Conservation (phyloP, 257 asterid genomes). For the Haberlea rhodopensis region DNA sequence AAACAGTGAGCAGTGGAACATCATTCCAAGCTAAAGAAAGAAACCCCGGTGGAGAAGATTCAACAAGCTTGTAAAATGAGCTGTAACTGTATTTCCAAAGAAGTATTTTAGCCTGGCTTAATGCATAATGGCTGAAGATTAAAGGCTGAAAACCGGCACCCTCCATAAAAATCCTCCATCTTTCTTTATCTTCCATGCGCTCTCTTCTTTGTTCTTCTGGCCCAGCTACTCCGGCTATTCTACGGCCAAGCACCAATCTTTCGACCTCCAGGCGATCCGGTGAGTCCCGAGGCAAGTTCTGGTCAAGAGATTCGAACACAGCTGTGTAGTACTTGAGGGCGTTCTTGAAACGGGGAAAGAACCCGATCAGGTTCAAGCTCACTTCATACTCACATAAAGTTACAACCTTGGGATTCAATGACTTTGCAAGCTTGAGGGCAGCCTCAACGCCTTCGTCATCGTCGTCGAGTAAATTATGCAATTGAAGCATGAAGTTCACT, state of each 20-base stretch:
- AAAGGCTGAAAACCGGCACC: conserved; percentile 69
- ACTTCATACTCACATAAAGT: conserved; percentile 83
- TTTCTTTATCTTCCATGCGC: conserved; percentile 76
- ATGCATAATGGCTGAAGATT: conserved; percentile 74
- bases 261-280: conserved; percentile 70
- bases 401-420: conserved; percentile 73
- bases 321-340: conserved; percentile 71
- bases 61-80: conserved; percentile 54
- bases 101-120: conserved; percentile 80
- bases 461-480: conserved; percentile 67
- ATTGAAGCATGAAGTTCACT: conserved; percentile 84
- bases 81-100: conserved; percentile 80
- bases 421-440: conserved; percentile 65
- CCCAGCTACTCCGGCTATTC: conserved; percentile 63
- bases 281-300: conserved; percentile 58
- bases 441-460: conserved; percentile 45
- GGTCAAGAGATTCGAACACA: conserved; percentile 79
- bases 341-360: conserved; percentile 59
- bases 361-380: conserved; percentile 63
- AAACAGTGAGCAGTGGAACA: conserved; percentile 74
- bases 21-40: too few relatives aligned
- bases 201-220: conserved; percentile 48
- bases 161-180: too few relatives aligned
- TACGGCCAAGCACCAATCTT: conserved; percentile 47
- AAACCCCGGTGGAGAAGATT: too few relatives aligned